A percentile compares a stretch with the other conserved stretches of the same genome.
These are phyloP conservation scores for Fomitiporia mediterranea DNA, from an alignment of 1,284 basidiomycete species.

Conservation along the genomic window DNA sequence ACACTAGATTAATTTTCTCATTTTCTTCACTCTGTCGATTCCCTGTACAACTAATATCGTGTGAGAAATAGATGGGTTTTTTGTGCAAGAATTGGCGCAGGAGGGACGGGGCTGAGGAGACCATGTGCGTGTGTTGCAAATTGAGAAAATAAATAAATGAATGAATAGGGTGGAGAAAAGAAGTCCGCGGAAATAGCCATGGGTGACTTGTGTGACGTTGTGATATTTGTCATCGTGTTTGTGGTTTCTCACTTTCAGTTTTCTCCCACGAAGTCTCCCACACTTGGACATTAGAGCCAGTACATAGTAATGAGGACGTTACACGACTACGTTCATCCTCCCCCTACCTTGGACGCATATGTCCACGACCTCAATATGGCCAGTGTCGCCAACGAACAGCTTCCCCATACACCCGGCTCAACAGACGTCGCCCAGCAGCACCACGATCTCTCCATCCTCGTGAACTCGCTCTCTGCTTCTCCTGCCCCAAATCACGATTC, in stretches of 20 bases:
- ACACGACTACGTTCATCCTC: constrained; percentile 14
- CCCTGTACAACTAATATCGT: no score
- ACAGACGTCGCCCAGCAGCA: constrained; percentile 33
- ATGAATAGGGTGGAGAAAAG: no score
- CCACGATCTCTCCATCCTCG: constrained; percentile 37
- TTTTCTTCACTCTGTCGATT: no score
- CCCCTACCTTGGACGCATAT: constrained; percentile 10
- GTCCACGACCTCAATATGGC: constrained; percentile 13
- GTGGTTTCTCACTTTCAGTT: not conserved
- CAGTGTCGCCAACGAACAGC: constrained; percentile 26
- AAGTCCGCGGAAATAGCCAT: not conserved
- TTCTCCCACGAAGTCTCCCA: constrained; percentile 1
- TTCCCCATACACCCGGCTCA: constrained; percentile 30
- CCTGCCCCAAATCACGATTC: constrained; percentile 25
- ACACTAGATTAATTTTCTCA: no score
- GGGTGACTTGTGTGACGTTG: not conserved
- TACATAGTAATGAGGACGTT: constrained; percentile 16
- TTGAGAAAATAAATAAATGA: no score
- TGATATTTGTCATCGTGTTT: not conserved
- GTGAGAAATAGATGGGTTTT: no score
- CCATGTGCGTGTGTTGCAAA: no score
- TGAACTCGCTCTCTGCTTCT: constrained; percentile 33
- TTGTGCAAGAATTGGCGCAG: no score
- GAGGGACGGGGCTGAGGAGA: no score
- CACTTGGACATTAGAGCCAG: not conserved